Base-by-base conservation (phyloP, 768 basidiomycete species). In the Panaeolus papilionaceus region DNA sequence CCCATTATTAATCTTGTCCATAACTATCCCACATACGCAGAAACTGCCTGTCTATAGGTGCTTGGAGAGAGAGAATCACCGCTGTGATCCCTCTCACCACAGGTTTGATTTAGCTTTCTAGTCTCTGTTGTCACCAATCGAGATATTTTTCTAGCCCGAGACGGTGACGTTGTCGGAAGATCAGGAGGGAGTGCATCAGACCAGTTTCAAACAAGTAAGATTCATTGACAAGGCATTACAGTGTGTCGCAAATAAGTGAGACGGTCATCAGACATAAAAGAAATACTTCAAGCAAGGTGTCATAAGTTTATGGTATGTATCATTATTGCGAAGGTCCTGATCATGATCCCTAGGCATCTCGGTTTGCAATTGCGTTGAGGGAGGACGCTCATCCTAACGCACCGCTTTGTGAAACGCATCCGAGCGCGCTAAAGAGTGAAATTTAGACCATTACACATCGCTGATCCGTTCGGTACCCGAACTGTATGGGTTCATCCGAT, bases 401-500 rank as follows among this genome's bases (percentile, higher is more conserved):
- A 58, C 12, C 54, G 54, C 28, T 9, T 58, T 23, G 11, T 33
- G 28, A 58, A 58, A 33, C 54, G 8, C 47, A 51, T 51, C n/a
- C 20, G 6, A 58, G 54, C 26, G 28, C 28, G 54, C 14, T 33
- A 33, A 58, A 58, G 1, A 14, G 28, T 28, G 54, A 7, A 42
- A 33, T 51, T 51, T 37, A 28, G 11, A 58, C 33, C 54, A 33
- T 58, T 58, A 58, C 54, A 58, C 54, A 58, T 58, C 28, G 33
- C 54, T 58, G 54, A 58, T 58, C 54, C 54, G 14, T 23, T 9
- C 20, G 26, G 7, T 26, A 51, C 23, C n/a, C 47, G 47, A 58
- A 58, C 1, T 26, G 2, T 23, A 37, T 51, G 26, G 26, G 20
- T 23, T 28, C 12, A 58, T 58, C 28, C 54, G 14, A 37, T 33